phyloP scores from a whole-genome alignment of 768 basidiomycete species.

The Pilatotrama ljubarskyi region DNA sequence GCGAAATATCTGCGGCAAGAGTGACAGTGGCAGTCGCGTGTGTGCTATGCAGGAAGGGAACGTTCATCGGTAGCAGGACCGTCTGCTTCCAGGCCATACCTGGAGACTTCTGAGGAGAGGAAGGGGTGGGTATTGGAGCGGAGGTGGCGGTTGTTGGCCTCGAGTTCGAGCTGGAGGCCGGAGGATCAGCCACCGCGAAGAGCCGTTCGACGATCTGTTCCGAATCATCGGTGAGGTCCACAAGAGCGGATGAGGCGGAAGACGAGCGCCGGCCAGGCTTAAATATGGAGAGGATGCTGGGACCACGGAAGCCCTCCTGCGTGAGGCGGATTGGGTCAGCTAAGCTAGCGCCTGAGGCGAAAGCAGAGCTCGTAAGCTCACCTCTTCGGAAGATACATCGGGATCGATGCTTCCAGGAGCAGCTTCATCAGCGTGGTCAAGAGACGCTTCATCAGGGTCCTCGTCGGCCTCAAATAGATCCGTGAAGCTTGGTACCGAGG shows the following conservation, averaged over 20 bases:
- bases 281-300: constrained; percentile 18
- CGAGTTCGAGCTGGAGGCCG: constrained; percentile 8
- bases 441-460: constrained; percentile 6
- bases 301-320: constrained; percentile 20
- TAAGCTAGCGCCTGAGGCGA: constrained; percentile 7
- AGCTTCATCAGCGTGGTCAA: neutral
- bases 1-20: constrained; percentile 20
- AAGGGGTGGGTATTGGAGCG: constrained; percentile 2
- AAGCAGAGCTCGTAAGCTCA: constrained; percentile 15
- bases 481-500: constrained; percentile 8
- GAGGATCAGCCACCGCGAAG: constrained; percentile 17
- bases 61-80: constrained; percentile 22
- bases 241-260: constrained; percentile 16
- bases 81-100: constrained; percentile 29
- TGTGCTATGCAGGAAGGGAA: constrained; percentile 12
- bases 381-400: constrained; percentile 22
- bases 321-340: constrained; percentile 6
- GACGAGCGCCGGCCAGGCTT: constrained; percentile 19
- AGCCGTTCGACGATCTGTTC: constrained; percentile 29
- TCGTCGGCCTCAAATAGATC: constrained; percentile 19
- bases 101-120: constrained; percentile 23
- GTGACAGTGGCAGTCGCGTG: constrained; percentile 13
- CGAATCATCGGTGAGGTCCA: constrained; percentile 22
- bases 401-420: constrained; percentile 14
- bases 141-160: constrained; percentile 12